Evolutionary conservation across 306 rosid species (phyloP).

Genomic region (Purshia tridentata): DNA sequence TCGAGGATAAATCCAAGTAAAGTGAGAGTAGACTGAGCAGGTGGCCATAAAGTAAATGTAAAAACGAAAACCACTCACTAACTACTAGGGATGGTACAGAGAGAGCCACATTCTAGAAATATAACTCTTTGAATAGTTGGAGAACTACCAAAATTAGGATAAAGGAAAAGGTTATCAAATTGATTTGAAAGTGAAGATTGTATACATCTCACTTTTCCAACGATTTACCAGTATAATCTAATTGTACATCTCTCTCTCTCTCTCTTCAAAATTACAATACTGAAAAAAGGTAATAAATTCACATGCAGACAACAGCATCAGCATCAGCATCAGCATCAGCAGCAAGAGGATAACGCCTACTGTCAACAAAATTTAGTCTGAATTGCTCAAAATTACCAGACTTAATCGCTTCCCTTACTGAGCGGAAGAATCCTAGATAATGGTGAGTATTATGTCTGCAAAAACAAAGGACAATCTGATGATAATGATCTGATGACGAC

Average conservation of each 20-base stretch:
- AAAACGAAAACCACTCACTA: too few species aligned
- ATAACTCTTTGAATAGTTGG: not conserved
- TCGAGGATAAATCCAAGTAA: too few species aligned
- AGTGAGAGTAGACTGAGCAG: too few species aligned
- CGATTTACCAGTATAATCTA: not conserved
- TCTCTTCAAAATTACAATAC: constrained; percentile 3
- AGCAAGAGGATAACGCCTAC: constrained; percentile 43
- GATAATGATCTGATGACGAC: not conserved
- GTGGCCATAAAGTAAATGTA: too few species aligned
- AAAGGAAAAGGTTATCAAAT: not conserved
- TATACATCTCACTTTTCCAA: not conserved
- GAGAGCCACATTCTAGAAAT: not conserved
- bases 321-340: constrained; percentile 39
- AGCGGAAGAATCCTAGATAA: constrained; percentile 68
- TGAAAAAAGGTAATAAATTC: constrained; percentile 17
- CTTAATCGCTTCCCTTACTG: constrained; percentile 67
- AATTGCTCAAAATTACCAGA: constrained; percentile 74
- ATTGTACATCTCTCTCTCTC: not conserved
- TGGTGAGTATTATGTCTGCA: constrained; percentile 96
- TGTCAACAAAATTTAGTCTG: constrained; percentile 49
- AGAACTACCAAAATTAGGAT: not conserved
- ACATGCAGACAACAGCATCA: constrained; percentile 33
- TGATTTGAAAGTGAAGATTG: not conserved
- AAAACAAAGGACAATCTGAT: constrained; percentile 7
- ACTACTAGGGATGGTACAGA: too few species aligned